Percentiles rank a stretch among this genome's conserved stretches.
Conservation (phyloP, 352 stramenopile species). For the Thraustotheca clavata region DNA sequence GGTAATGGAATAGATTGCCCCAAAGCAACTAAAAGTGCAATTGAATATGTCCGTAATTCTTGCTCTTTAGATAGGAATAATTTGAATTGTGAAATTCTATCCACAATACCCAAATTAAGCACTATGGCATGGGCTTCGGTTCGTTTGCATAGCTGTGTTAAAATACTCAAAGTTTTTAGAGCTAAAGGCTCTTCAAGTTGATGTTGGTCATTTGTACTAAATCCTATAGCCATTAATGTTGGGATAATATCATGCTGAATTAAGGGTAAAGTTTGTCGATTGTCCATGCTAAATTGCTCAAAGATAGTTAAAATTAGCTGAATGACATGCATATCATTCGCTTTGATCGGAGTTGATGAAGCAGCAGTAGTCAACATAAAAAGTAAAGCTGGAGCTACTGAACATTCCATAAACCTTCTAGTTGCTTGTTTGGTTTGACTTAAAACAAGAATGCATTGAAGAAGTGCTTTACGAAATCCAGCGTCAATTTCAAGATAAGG, state of each 20-base stretch:
- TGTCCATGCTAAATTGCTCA: slow-evolving; percentile 32
- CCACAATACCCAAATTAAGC: slow-evolving; percentile 12
- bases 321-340: slow-evolving; percentile 25
- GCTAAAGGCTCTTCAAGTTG: background rate
- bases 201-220: background rate
- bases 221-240: background rate
- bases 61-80: background rate
- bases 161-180: background rate
- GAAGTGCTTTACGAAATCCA: slow-evolving; percentile 43
- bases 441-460: slow-evolving; percentile 55
- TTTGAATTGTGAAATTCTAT: slow-evolving; percentile 1
- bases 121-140: background rate
- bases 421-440: slow-evolving; percentile 50
- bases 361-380: slow-evolving; percentile 37
- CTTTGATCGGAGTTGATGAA: slow-evolving; percentile 28
- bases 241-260: slow-evolving; percentile 17
- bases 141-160: background rate
- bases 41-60: background rate
- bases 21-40: slow-evolving; percentile 4
- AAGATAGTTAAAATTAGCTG: slow-evolving; percentile 51
- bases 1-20: background rate
- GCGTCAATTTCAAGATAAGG: slow-evolving; percentile 59
- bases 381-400: slow-evolving; percentile 45
- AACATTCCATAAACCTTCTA: slow-evolving; percentile 43
- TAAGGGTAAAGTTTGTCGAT: background rate